phyloP scores from a whole-genome alignment of 2,329 filamentous ascomycete species.

The Biscogniauxia mediterranea region DNA sequence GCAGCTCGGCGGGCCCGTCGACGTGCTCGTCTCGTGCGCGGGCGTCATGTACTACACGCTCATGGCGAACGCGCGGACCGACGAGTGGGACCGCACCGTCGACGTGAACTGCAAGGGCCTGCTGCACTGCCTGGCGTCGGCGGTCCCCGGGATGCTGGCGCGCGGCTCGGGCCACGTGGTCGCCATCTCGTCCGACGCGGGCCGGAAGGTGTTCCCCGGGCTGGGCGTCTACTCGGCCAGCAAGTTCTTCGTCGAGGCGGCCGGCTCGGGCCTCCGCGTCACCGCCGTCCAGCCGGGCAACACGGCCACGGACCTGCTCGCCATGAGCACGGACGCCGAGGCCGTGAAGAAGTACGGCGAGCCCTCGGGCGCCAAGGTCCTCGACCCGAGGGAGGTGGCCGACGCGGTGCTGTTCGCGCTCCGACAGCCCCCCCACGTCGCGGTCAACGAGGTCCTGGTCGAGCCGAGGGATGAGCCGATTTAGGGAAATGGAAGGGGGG shows the following conservation, averaged over 20 bases:
- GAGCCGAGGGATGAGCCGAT: slow-evolving; percentile 76
- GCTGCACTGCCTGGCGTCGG: slow-evolving; percentile 67
- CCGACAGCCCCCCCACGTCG: slow-evolving; percentile 70
- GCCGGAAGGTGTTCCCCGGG: slow-evolving; percentile 78
- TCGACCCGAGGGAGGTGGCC: slow-evolving; percentile 73
- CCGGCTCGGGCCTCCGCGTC: slow-evolving; percentile 68
- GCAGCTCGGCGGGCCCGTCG: slow-evolving; percentile 64
- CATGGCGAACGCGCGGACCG: slow-evolving; percentile 73
- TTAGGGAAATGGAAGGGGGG: slow-evolving; percentile 29
- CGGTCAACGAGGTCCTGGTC: slow-evolving; percentile 78
- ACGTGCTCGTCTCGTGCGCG: slow-evolving; percentile 77
- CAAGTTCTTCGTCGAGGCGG: slow-evolving; percentile 84
- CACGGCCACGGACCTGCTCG: slow-evolving; percentile 68
- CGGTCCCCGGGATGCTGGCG: slow-evolving; percentile 68
- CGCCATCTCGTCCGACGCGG: slow-evolving; percentile 79
- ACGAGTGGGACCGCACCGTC: slow-evolving; percentile 79
- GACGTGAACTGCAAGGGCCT: slow-evolving; percentile 87
- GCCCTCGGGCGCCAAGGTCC: slow-evolving; percentile 70
- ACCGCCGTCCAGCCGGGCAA: slow-evolving; percentile 78
- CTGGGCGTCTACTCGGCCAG: slow-evolving; percentile 79
- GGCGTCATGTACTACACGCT: slow-evolving; percentile 89
- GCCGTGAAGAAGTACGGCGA: slow-evolving; percentile 77
- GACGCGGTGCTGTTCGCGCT: slow-evolving; percentile 72
- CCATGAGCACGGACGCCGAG: slow-evolving; percentile 73
- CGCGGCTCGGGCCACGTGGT: slow-evolving; percentile 72